phyloP scores from a whole-genome alignment of 768 basidiomycete genomes.

The Auricularia auricula-judae region DNA sequence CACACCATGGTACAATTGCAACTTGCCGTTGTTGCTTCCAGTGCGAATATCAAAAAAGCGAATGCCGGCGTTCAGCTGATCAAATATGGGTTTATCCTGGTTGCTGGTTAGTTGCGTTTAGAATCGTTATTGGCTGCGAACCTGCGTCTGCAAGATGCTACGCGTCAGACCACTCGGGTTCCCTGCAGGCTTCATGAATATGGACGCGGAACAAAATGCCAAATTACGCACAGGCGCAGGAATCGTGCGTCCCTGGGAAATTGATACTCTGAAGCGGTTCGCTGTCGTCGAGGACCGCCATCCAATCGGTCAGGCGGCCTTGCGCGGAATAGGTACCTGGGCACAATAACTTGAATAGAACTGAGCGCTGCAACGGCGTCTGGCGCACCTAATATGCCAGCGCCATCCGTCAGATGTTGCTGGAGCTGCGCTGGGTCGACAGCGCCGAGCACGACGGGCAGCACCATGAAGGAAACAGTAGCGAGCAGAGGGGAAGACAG shows the following conservation, averaged over 20 bases:
- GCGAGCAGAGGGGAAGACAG: background rate
- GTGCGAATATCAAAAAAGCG: conserved; percentile 14
- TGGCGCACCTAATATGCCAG: background rate
- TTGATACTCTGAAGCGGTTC: background rate
- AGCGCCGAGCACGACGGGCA: background rate
- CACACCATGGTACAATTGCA: conserved; percentile 13
- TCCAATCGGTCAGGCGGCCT: background rate
- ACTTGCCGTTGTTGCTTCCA: conserved; percentile 7
- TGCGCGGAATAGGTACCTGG: background rate
- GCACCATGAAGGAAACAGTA: background rate
- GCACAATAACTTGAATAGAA: background rate
- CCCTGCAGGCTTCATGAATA: background rate
- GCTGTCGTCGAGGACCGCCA: background rate
- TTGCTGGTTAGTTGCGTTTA: background rate
- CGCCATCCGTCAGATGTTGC: background rate
- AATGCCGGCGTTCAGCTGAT: conserved; percentile 13
- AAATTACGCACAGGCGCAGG: background rate
- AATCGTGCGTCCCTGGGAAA: background rate
- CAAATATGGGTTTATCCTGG: conserved; percentile 10
- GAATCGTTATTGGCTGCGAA: background rate
- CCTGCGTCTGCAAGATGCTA: background rate
- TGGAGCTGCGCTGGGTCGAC: background rate
- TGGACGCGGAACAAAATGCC: background rate
- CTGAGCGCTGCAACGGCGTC: background rate
- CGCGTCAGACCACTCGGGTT: background rate